A percentile compares a stretch with the other conserved stretches of the same genome.
These are phyloP conservation scores for Penicillium egyptiacum DNA, from an alignment of 495 filamentous ascomycete genomes.

Conservation along the genomic window DNA sequence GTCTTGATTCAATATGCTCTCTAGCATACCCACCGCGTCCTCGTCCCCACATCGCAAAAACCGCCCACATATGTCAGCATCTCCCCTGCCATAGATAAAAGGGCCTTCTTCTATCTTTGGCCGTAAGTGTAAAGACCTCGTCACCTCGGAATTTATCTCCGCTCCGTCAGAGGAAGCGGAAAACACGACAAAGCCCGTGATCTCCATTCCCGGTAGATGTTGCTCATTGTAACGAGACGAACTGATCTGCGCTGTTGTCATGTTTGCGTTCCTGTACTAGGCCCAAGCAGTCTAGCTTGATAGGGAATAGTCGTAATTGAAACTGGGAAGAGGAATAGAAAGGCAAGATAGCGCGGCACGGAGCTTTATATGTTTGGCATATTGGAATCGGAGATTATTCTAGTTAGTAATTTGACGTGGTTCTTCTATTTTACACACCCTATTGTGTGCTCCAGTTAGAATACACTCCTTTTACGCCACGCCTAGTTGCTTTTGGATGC, in stretches of 20 bases:
- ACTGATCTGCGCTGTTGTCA: conserved; percentile 1
- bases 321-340: not conserved
- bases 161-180: conserved; percentile 1
- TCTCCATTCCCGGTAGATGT: conserved; percentile 1
- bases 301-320: conserved; percentile 4
- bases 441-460: too few relatives aligned
- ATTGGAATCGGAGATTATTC: not conserved
- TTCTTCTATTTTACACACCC: too few relatives aligned
- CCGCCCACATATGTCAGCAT: not conserved
- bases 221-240: conserved; percentile 5
- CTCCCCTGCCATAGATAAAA: conserved; percentile 1
- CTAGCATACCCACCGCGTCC: conserved; percentile 2
- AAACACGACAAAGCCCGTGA: conserved; percentile 6
- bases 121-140: conserved; percentile 1
- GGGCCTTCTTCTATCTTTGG: not conserved
- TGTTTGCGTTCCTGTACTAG: conserved; percentile 2
- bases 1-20: conserved; percentile 5
- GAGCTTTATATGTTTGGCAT: conserved; percentile 8
- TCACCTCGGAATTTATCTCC: not conserved
- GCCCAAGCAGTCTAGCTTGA: conserved; percentile 7
- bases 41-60: conserved; percentile 2
- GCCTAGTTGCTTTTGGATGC: too few relatives aligned
- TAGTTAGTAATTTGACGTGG: too few relatives aligned
- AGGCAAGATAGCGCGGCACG: not conserved
- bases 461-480: too few relatives aligned